Evolutionary conservation across 2,329 filamentous ascomycete genomes (phyloP).

Genomic region (Ophiosphaerella korrae): DNA sequence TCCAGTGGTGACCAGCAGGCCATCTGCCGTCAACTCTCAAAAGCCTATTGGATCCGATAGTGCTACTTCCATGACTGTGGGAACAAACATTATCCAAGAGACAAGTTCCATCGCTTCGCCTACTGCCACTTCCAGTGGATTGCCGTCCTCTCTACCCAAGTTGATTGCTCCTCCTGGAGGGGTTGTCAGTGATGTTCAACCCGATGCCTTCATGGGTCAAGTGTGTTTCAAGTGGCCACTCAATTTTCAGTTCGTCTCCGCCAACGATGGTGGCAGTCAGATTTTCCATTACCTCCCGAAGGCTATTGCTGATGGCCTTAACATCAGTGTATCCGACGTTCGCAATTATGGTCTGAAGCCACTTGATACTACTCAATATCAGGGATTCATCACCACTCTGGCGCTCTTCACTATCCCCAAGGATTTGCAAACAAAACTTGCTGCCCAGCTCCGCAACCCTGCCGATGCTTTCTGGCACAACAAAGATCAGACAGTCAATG

Average conservation of each 20-base stretch:
- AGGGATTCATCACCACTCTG: constrained; percentile 82
- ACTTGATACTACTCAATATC: constrained; percentile 69
- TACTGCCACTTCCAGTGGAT: constrained; percentile 53
- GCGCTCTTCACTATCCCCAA: constrained; percentile 59
- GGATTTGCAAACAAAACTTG: constrained; percentile 60
- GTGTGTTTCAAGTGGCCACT: constrained; percentile 81
- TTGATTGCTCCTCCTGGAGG: constrained; percentile 74
- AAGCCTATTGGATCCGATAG: constrained; percentile 54
- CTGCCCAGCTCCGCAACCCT: constrained; percentile 71
- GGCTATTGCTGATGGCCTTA: constrained; percentile 71
- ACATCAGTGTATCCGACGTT: constrained; percentile 56
- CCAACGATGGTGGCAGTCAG: constrained; percentile 76
- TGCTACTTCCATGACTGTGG: constrained; percentile 56
- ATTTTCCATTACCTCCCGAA: constrained; percentile 80
- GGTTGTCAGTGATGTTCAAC: constrained; percentile 58
- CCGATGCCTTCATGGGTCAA: constrained; percentile 74
- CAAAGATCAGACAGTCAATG: constrained; percentile 66
- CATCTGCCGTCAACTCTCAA: constrained; percentile 49
- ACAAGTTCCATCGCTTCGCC: constrained; percentile 53
- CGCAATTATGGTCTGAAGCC: constrained; percentile 75
- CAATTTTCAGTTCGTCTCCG: constrained; percentile 81
- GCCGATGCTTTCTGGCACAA: constrained; percentile 78
- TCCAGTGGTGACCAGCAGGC: constrained; percentile 17
- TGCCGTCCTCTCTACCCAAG: constrained; percentile 72
- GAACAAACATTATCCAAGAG: constrained; percentile 66